These are phyloP conservation scores for Leccinum idahoense DNA, from an alignment of 1,284 basidiomycete genomes.

Conservation along the genomic window DNA sequence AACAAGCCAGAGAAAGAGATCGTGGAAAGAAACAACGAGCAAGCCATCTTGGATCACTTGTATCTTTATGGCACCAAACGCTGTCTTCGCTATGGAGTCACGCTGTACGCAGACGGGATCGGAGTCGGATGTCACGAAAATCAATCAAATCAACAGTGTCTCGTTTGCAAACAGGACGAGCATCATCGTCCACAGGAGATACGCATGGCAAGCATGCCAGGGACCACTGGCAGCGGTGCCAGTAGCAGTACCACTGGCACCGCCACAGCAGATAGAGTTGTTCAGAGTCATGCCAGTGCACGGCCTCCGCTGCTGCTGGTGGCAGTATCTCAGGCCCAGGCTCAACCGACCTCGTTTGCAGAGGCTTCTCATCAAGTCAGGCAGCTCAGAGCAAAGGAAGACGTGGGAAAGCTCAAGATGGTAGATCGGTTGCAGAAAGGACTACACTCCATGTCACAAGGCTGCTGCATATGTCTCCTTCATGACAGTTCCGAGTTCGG, in stretches of 20 bases:
- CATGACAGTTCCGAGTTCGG: too few species aligned
- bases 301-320: too few species aligned
- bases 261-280: too few species aligned
- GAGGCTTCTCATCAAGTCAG: too few species aligned
- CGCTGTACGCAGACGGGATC: neutral
- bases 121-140: neutral
- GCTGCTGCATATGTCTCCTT: neutral
- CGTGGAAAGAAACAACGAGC: neutral
- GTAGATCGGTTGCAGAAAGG: neutral
- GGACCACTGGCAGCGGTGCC: too few species aligned
- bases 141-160: neutral
- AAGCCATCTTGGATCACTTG: neutral
- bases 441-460: neutral
- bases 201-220: neutral
- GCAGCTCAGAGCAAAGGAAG: too few species aligned
- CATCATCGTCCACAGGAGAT: neutral
- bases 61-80: neutral
- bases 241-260: too few species aligned
- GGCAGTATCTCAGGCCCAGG: too few species aligned
- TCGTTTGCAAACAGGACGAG: neutral
- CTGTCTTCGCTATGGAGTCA: conserved; percentile 6
- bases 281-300: too few species aligned
- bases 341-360: too few species aligned
- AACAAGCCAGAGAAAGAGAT: neutral
- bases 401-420: neutral